Percentiles rank a stretch among this genome's conserved stretches.
Evolutionary conservation across 2,329 filamentous ascomycete species (phyloP).

Genomic region (Bisporella sp.): DNA sequence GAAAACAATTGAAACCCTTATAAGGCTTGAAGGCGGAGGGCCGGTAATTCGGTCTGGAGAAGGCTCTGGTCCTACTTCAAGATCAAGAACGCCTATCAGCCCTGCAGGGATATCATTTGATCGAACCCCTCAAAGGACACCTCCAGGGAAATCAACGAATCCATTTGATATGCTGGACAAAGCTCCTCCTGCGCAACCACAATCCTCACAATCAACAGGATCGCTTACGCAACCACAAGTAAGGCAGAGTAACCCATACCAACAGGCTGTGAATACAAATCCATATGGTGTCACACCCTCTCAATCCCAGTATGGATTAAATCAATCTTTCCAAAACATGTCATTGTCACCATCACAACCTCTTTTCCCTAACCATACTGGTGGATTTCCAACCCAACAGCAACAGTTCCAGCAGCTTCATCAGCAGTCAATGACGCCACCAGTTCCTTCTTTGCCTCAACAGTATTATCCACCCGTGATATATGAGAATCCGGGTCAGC

Average conservation of each 20-base stretch:
- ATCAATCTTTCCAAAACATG: constrained; percentile 67
- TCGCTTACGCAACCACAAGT: constrained; percentile 41
- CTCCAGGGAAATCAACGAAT: constrained; percentile 46
- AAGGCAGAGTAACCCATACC: constrained; percentile 22
- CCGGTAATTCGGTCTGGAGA: constrained; percentile 29
- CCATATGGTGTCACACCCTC: constrained; percentile 52
- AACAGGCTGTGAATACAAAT: constrained; percentile 42
- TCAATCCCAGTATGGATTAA: constrained; percentile 35
- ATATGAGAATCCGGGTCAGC: constrained; percentile 19
- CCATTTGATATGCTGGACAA: constrained; percentile 54
- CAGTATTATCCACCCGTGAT: constrained; percentile 22
- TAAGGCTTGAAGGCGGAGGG: constrained; percentile 63
- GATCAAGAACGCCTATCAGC: constrained; percentile 48
- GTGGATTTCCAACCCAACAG: constrained; percentile 42
- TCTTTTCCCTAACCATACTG: constrained; percentile 71
- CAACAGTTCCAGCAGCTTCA: constrained; percentile 30
- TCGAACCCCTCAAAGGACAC: constrained; percentile 13
- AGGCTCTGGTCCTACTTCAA: constrained; percentile 36
- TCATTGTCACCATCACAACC: constrained; percentile 54
- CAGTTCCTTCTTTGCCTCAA: constrained; percentile 25
- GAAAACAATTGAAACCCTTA: constrained; percentile 75
- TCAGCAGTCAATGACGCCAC: constrained; percentile 28
- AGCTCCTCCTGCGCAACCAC: constrained; percentile 45
- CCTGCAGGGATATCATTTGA: constrained; percentile 25
- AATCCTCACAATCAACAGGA: constrained; percentile 60